Percentiles rank a stretch among this genome's conserved stretches.
These are phyloP conservation scores for Westerdykella sp. DNA, from an alignment of 2,329 filamentous ascomycete genomes.

Conservation along the genomic window DNA sequence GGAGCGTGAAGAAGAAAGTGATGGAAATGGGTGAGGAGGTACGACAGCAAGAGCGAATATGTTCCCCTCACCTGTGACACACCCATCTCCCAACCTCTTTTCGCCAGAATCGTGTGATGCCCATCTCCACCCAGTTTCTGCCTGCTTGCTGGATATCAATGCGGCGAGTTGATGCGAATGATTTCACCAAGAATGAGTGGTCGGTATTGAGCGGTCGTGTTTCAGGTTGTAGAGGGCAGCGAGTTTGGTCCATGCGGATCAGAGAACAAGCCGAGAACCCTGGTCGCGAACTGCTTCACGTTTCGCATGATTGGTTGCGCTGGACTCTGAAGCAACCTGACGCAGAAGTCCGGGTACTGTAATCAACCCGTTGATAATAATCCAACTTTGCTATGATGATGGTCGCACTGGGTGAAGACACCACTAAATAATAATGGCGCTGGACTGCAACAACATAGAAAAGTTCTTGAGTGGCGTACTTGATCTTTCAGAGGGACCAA, in stretches of 20 bases:
- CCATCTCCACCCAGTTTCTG: conserved; percentile 4
- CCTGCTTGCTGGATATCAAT: neutral
- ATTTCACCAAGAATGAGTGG: neutral
- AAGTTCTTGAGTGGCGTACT: too few relatives aligned
- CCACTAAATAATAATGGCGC: too few relatives aligned
- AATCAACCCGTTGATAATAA: conserved; percentile 5
- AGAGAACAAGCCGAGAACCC: conserved; percentile 1
- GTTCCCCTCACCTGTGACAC: conserved; percentile 3
- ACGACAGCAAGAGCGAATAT: neutral
- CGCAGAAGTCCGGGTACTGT: conserved; percentile 11
- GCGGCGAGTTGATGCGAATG: neutral
- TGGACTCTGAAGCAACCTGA: conserved; percentile 9
- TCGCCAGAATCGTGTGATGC: neutral
- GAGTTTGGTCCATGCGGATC: conserved; percentile 1
- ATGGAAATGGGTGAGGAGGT: neutral
- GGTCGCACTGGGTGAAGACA: too few relatives aligned
- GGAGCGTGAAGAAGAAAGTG: neutral
- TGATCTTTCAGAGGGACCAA: too few relatives aligned
- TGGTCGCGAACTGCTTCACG: neutral
- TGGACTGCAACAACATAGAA: too few relatives aligned
- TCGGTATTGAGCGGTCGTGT: conserved; percentile 4
- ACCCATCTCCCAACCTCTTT: neutral
- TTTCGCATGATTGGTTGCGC: conserved; percentile 8
- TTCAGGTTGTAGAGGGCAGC: conserved; percentile 6
- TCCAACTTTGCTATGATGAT: too few relatives aligned